A percentile compares a stretch with the other conserved stretches of the same genome.
Conservation (phyloP, 306 rosid species). For the Sphenostylis stenocarpa region DNA sequence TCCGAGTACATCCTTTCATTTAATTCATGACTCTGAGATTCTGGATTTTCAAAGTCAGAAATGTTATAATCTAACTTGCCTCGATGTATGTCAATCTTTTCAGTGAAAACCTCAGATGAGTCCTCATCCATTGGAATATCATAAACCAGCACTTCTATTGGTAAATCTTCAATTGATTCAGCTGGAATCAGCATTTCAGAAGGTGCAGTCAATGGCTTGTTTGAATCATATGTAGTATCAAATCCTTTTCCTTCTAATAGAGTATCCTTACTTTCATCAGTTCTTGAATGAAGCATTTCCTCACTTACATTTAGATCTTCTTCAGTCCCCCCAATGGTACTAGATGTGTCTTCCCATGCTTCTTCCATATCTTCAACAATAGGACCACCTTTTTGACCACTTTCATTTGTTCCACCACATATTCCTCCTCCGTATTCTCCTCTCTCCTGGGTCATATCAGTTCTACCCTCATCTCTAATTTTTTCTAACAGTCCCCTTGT, state of each 20-base stretch:
- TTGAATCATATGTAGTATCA: neutral
- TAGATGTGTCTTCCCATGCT: neutral
- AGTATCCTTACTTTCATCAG: neutral
- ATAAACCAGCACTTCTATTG: neutral
- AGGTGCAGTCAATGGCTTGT: slow-evolving; percentile 22
- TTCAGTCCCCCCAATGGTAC: neutral
- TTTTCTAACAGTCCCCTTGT: slow-evolving; percentile 42
- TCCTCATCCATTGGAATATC: slow-evolving; percentile 11
- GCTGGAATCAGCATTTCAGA: slow-evolving; percentile 14
- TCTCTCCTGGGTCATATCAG: neutral
- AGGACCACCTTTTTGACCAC: no score
- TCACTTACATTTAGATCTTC: neutral
- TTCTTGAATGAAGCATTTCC: slow-evolving; percentile 24
- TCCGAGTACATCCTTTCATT: neutral
- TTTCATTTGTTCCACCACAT: neutral
- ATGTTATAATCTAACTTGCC: neutral
- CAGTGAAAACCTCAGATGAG: slow-evolving; percentile 6
- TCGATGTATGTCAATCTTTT: neutral
- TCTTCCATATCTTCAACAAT: neutral
- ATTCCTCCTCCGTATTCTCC: slow-evolving; percentile 15
- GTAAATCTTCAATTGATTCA: slow-evolving; percentile 24
- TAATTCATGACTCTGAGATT: neutral
- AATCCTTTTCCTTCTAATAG: slow-evolving; percentile 16
- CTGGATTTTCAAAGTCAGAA: slow-evolving; percentile 23
- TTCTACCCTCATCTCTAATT: slow-evolving; percentile 55